Evolutionary conservation across 345 rosid species (phyloP), one percentile per base, ranked within the genome.

Genomic region (Syzygium jambos): DNA sequence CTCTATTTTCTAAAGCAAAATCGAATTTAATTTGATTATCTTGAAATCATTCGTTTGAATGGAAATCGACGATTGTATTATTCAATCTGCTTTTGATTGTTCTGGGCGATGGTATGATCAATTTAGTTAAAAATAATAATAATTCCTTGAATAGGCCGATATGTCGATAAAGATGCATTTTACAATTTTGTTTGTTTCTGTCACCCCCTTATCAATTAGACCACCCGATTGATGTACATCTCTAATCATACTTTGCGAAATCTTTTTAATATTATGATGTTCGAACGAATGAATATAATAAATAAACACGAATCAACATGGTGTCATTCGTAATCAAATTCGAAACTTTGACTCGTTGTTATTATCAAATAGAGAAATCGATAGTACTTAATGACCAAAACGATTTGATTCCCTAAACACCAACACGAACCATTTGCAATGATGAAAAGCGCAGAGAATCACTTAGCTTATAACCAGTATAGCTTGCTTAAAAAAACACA

Each of bases 281-380:
- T 9, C 0, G 10, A 68, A 17, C 9, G 1, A 68, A 68, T 5
- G 0, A 68, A 34, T 19, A 68, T 3, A 7, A 43, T 54, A 6
- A 15, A 30, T 2, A 68, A 1, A 17, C 0, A 29, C 3, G 13
- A 2, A 2, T 16, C 43, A 30, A 8, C 1, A 30, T 2, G 2
- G 0, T 30, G 7, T 17, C 21, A 2, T 68, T 34, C 1, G 1
- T 0, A 68, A 17, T 0, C 4, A 10, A 30, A 17, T 34, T 19
- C 0, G 0, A 3, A 3, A 34, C 17, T 34, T 68, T 34, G 6
- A 19, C 25, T 34, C 7, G 0, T 23, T 68, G 2, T 21, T 34
- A 8, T 0, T 9, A 34, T 38, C 25, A 19, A 73, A 7, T 34
- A 34, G 23, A 34, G 14, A 30, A 68, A 30, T 68, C 34, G 6